Percentiles rank a stretch among this genome's conserved stretches.
Conservation (phyloP, 2,329 filamentous ascomycete genomes). For the Cercospora nicotianae region DNA sequence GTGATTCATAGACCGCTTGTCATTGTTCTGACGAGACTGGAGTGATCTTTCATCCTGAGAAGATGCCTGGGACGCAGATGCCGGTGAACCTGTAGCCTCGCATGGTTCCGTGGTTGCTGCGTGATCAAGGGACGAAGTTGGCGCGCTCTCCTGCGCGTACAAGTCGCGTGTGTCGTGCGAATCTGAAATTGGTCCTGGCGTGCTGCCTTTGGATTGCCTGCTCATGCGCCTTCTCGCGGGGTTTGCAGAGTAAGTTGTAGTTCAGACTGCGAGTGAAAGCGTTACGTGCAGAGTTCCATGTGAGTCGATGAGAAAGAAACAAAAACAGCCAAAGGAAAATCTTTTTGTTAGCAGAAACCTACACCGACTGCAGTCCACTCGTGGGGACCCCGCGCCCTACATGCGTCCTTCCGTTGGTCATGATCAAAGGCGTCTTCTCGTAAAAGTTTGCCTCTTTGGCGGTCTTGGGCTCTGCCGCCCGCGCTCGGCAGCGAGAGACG, state of each 20-base stretch:
- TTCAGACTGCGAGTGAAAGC: neutral
- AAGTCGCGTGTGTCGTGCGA: neutral
- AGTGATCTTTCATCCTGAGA: slow-evolving; percentile 14
- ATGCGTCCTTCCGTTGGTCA: slow-evolving; percentile 2
- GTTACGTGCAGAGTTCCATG: neutral
- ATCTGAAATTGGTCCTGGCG: slow-evolving; percentile 42
- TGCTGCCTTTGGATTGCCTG: slow-evolving; percentile 45
- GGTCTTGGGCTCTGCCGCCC: neutral
- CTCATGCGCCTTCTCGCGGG: slow-evolving; percentile 25
- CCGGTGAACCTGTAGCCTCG: slow-evolving; percentile 24
- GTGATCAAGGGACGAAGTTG: slow-evolving; percentile 6
- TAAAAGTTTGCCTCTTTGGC: slow-evolving; percentile 10
- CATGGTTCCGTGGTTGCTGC: slow-evolving; percentile 22
- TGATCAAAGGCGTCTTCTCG: neutral
- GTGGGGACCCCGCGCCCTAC: neutral
- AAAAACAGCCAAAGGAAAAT: neutral
- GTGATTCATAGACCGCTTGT: neutral
- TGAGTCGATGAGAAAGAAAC: neutral
- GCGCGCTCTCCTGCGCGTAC: neutral
- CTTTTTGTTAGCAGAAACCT: neutral
- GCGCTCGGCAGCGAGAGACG: neutral
- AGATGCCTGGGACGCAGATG: slow-evolving; percentile 23
- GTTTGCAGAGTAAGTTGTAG: neutral
- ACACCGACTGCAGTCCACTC: neutral
- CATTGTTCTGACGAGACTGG: neutral